Evolutionary conservation across 2,329 filamentous ascomycete genomes (phyloP), one percentile per base, ranked within the genome.

Genomic region (Colletotrichum sp.): DNA sequence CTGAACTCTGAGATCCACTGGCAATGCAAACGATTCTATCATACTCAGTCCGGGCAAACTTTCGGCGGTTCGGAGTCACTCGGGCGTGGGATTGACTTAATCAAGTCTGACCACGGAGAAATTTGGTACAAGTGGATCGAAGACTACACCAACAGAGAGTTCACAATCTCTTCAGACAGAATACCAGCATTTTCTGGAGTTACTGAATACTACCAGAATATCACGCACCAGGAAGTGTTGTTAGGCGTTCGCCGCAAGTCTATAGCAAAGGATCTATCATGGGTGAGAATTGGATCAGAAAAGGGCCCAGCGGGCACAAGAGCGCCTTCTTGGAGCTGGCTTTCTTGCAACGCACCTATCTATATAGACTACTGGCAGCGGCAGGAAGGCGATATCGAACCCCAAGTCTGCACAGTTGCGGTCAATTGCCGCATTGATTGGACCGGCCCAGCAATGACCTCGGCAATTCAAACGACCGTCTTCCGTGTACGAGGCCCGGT

Each of bases 261-360:
- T 34, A 8, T 75, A 5, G 15, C 67, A 12, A 8, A 62, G 13
- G 72, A 75, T 22, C 44, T 75, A 6, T 30, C 67, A 0, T 75
- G 72, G 72, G 4, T 34, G 3, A 65, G 72, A 13, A 5, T 61
- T 2, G 72, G 67, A 0, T 16, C 61, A 2, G 25, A 22, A 3
- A 71, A 62, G 9, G 67, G 49, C 0, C 30, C 34, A 5, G 34
- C 32, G 12, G 16, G 6, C 5, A 16, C 29, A 0, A 4, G 29
- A 3, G 59, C n/a, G 4, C 72, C 72, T 4, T 75, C 61, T 7
- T 75, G 67, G 72, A 71, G 59, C 6, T 75, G 72, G 72, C 1
- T 75, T 5, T 49, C 72, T 9, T 75, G 72, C 34, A 29, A 75
- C 3, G 59, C 72, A 11, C 61, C 61, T 3, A 3, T 75, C 16